These are phyloP conservation scores for Russula ochroleuca DNA, from an alignment of 768 basidiomycete genomes.

Conservation along the genomic window DNA sequence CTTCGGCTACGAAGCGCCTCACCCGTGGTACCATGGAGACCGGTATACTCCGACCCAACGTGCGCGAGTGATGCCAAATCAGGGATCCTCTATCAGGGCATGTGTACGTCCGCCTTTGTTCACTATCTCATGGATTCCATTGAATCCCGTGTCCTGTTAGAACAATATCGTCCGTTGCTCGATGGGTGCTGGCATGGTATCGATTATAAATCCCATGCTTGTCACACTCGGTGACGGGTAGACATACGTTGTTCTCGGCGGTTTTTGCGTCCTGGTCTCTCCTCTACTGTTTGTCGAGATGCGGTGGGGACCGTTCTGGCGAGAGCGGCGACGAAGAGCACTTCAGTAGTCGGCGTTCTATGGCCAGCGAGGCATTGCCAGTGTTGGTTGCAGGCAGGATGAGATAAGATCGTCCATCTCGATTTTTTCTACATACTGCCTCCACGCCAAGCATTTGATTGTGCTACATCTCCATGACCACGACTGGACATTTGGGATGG, in stretches of 20 bases:
- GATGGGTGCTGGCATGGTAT: conserved; percentile 55
- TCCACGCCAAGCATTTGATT: not conserved
- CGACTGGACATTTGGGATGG: not conserved
- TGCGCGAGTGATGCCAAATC: conserved; percentile 52
- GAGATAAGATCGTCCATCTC: not conserved
- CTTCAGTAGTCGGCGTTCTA: too few species aligned
- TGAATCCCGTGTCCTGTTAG: conserved; percentile 35
- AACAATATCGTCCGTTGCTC: conserved; percentile 68
- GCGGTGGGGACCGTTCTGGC: conserved; percentile 52
- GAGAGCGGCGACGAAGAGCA: conserved; percentile 34
- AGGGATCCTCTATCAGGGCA: conserved; percentile 65
- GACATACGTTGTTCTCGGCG: conserved; percentile 62
- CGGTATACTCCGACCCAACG: too few species aligned
- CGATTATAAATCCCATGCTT: conserved; percentile 59
- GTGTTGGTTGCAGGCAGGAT: not conserved
- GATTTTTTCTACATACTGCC: not conserved
- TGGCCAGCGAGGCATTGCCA: not conserved
- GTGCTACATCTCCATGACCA: not conserved
- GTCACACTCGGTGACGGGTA: conserved; percentile 59
- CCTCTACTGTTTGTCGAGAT: conserved; percentile 52
- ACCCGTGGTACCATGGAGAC: conserved; percentile 54
- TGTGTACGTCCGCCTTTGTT: conserved; percentile 47
- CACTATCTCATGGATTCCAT: not conserved
- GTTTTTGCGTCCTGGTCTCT: conserved; percentile 42
- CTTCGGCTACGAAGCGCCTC: too few species aligned